Evolutionary conservation across 208 protist species (phyloP).

Genomic region (Eutreptiella sp.): DNA sequence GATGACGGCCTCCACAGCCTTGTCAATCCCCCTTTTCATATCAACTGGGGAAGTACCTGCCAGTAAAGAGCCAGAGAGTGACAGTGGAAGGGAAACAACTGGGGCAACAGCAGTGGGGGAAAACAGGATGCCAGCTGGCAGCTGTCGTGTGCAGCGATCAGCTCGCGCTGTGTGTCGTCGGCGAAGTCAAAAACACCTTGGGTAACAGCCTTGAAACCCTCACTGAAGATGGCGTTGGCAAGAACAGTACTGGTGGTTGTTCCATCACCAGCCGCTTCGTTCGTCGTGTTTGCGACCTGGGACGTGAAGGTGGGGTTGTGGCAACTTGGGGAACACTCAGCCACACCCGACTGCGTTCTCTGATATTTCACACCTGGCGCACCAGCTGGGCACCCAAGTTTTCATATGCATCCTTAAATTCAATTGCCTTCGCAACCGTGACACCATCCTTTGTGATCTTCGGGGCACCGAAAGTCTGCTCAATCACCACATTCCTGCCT

Average conservation of each 20-base stretch:
- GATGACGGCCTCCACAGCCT: conserved; percentile 82
- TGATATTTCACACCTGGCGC: conserved; percentile 86
- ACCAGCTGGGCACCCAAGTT: conserved; percentile 97
- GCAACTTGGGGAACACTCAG: no score
- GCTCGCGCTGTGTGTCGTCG: no score
- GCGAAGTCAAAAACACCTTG: no score
- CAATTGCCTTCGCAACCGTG: conserved; percentile 98
- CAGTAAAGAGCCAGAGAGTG: no score
- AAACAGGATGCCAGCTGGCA: no score
- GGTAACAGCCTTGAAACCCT: conserved; percentile 94
- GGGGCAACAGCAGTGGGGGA: no score
- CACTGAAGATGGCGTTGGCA: conserved; percentile 91
- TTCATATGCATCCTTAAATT: conserved; percentile 94
- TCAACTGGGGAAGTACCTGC: conserved; percentile 98
- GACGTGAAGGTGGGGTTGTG: no score
- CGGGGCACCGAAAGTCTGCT: conserved; percentile 94
- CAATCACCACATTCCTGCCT: conserved; percentile 97
- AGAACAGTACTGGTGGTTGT: conserved; percentile 99
- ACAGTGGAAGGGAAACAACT: no score
- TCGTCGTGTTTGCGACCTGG: conserved; percentile 97
- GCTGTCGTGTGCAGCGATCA: no score
- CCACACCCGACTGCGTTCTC: no score
- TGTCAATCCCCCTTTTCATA: conserved; percentile 95
- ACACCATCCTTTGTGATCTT: conserved; percentile 99
- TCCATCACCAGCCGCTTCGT: conserved; percentile 95